A percentile compares a stretch with the other conserved stretches of the same genome.
These are phyloP conservation scores for Erodium moschatum DNA, from an alignment of 441 rosid genomes.

Conservation along the genomic window DNA sequence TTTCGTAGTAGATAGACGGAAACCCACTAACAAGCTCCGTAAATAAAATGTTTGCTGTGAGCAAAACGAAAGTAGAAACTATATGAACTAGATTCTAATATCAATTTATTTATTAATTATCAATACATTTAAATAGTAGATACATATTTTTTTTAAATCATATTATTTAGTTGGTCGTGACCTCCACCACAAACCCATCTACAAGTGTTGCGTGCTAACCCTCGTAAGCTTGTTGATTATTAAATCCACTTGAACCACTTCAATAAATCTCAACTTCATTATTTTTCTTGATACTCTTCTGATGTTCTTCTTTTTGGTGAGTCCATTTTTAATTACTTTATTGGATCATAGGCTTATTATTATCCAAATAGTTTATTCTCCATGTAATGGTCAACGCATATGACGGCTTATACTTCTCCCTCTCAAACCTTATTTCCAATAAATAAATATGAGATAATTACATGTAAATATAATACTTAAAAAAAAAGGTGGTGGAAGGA, in stretches of 20 bases:
- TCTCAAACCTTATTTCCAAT: no score
- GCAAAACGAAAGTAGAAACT: no score
- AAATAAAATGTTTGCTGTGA: no score
- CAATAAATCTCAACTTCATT: background rate
- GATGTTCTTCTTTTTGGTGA: background rate
- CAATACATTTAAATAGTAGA: no score
- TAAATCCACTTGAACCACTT: background rate
- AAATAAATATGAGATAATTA: no score
- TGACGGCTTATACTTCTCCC: background rate
- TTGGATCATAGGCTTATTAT: background rate
- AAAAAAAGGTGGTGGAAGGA: no score
- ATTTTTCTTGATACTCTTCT: background rate
- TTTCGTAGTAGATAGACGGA: no score
- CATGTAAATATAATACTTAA: no score
- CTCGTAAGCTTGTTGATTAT: constrained; percentile 2
- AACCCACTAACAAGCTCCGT: no score
- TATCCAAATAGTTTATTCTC: background rate
- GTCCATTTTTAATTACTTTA: background rate
- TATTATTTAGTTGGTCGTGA: constrained; percentile 5
- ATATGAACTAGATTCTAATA: no score
- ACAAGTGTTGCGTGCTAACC: constrained; percentile 1
- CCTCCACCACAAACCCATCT: background rate
- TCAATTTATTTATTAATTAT: no score
- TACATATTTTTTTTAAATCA: no score
- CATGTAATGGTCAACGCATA: background rate